A percentile compares a stretch with the other conserved stretches of the same genome.
These are phyloP conservation scores for Capsella bursapastoris DNA, from an alignment of 345 rosid genomes.

Conservation along the genomic window DNA sequence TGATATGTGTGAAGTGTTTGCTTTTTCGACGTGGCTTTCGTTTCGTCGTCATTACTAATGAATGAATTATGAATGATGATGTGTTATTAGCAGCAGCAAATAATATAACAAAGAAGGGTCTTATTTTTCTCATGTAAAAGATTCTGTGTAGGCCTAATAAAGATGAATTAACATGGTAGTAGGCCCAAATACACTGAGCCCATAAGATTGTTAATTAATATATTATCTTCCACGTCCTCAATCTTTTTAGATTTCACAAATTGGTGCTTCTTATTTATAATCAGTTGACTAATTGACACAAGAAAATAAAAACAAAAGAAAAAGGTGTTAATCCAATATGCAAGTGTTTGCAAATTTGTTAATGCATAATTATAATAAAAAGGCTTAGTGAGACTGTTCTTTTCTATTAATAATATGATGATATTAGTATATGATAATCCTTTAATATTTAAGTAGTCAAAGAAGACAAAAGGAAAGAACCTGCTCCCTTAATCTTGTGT, in stretches of 20 bases:
- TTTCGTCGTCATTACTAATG: constrained; percentile 11
- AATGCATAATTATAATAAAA: too few species aligned
- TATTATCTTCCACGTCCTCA: not conserved
- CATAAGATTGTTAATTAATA: not conserved
- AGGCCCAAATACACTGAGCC: not conserved
- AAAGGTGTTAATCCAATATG: not conserved
- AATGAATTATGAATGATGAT: not conserved
- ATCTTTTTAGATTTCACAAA: not conserved
- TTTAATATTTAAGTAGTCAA: too few species aligned
- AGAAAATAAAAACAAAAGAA: not conserved
- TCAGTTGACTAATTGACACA: not conserved
- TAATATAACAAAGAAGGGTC: not conserved
- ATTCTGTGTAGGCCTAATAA: not conserved
- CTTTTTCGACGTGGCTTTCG: constrained; percentile 14
- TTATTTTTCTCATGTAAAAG: not conserved
- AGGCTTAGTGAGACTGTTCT: too few species aligned
- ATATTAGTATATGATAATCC: too few species aligned
- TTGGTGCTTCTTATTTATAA: not conserved
- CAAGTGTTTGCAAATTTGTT: not conserved
- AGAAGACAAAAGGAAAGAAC: not conserved
- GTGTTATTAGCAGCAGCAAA: constrained; percentile 1
- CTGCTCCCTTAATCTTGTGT: constrained; percentile 42
- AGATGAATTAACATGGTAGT: not conserved
- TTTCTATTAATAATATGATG: too few species aligned
- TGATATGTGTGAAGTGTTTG: not conserved